A percentile compares a stretch with the other conserved stretches of the same genome.
phyloP scores from a whole-genome alignment of 768 basidiomycete species.

The Gyrodon lividus region DNA sequence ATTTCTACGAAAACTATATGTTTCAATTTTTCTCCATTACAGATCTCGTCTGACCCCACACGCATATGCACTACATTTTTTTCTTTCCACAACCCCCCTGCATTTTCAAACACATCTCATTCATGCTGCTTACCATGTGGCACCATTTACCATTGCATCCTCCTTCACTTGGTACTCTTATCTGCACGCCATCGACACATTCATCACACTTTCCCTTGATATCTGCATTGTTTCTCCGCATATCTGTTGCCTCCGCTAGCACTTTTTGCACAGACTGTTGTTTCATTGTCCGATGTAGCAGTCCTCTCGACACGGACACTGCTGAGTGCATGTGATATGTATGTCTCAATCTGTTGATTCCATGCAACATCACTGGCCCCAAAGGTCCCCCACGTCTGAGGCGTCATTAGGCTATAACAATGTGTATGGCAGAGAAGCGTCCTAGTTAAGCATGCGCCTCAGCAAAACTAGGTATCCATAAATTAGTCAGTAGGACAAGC shows the following conservation, averaged over 20 bases:
- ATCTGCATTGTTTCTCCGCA: constrained; percentile 18
- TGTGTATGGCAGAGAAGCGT: no score
- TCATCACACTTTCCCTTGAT: constrained; percentile 12
- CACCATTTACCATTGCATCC: constrained; percentile 19
- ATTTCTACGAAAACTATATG: constrained; percentile 11
- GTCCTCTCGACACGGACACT: constrained; percentile 12
- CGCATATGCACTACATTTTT: constrained; percentile 22
- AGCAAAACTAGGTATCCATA: no score
- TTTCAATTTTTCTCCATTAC: constrained; percentile 14
- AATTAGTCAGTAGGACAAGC: no score
- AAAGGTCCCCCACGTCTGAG: no score
- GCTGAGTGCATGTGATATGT: constrained; percentile 16
- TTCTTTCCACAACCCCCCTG: constrained; percentile 15
- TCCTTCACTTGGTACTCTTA: constrained; percentile 11
- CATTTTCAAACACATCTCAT: constrained; percentile 27
- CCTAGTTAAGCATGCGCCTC: no score
- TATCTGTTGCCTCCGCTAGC: constrained; percentile 8
- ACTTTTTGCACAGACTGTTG: constrained; percentile 16
- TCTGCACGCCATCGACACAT: constrained; percentile 23
- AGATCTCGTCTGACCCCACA: constrained; percentile 19
- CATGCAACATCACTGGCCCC: no score
- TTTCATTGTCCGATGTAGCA: constrained; percentile 7
- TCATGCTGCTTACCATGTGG: constrained; percentile 14
- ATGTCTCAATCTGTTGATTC: constrained; percentile 4
- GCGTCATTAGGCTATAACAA: no score